phyloP scores from a whole-genome alignment of 2,329 filamentous ascomycete genomes.

The Fusarium sp. region DNA sequence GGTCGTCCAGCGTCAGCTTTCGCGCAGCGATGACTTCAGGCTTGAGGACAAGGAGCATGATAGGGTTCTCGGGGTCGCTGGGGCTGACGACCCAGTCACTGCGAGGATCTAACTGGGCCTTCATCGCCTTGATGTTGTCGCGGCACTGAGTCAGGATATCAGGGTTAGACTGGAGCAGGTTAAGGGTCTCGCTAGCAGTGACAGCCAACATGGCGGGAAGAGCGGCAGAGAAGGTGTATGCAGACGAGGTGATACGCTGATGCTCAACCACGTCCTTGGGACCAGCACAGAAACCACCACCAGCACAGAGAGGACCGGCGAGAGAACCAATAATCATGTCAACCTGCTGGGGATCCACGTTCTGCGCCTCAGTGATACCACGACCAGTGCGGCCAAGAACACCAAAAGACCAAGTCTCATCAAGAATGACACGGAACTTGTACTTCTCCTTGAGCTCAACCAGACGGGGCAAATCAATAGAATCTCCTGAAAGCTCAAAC shows the following conservation, averaged over 20 bases:
- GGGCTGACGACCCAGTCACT: conserved; percentile 93
- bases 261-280: conserved; percentile 94
- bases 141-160: conserved; percentile 84
- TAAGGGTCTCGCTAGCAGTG: conserved; percentile 93
- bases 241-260: conserved; percentile 91
- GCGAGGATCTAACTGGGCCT: conserved; percentile 88
- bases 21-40: conserved; percentile 82
- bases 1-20: conserved; percentile 79
- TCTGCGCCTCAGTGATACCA: conserved; percentile 95
- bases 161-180: conserved; percentile 87
- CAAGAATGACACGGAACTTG: conserved; percentile 97
- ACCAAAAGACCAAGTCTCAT: conserved; percentile 98
- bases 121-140: conserved; percentile 90
- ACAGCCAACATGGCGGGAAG: conserved; percentile 94
- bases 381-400: conserved; percentile 92
- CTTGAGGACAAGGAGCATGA: conserved; percentile 88
- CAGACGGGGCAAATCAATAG: conserved; percentile 86
- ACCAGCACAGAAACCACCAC: conserved; percentile 96
- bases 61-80: conserved; percentile 86
- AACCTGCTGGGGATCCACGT: conserved; percentile 91
- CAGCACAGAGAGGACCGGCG: conserved; percentile 89
- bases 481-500: conserved; percentile 92
- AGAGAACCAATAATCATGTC: conserved; percentile 98
- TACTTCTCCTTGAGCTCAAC: conserved; percentile 96
- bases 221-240: conserved; percentile 96